A percentile compares a stretch with the other conserved stretches of the same genome.
Evolutionary conservation across 73 alveolate genomes (phyloP).

Genomic region (Halteria grandinella): DNA sequence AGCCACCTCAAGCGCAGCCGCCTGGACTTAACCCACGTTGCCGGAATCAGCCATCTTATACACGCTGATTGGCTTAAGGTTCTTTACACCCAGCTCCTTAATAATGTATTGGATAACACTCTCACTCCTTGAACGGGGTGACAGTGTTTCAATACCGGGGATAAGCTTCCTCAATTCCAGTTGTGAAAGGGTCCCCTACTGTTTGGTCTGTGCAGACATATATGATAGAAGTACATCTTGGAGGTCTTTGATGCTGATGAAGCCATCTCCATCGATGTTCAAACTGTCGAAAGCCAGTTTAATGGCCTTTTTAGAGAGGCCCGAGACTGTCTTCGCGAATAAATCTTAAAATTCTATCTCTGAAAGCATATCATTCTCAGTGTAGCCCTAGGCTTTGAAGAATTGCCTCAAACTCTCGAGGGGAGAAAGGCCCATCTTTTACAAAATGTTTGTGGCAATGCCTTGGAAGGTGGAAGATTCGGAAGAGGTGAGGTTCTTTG

Average conservation of each 20-base stretch:
- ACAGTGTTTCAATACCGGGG: slow-evolving; percentile 32
- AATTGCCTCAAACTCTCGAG: slow-evolving; percentile 10
- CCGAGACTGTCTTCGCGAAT: neutral
- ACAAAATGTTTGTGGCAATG: slow-evolving; percentile 31
- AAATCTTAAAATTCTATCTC: slow-evolving; percentile 7
- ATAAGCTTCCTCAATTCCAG: slow-evolving; percentile 6
- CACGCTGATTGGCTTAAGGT: slow-evolving; percentile 47
- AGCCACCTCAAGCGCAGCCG: neutral
- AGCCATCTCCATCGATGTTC: slow-evolving; percentile 51
- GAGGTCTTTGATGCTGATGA: slow-evolving; percentile 29
- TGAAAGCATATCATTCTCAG: slow-evolving; percentile 4
- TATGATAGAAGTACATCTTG: slow-evolving; percentile 41
- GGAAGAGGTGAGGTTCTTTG: slow-evolving; percentile 35
- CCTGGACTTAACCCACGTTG: slow-evolving; percentile 4
- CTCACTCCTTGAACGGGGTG: slow-evolving; percentile 60
- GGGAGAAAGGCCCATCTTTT: slow-evolving; percentile 26
- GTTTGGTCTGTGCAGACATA: neutral
- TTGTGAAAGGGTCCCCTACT: neutral
- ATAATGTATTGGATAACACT: slow-evolving; percentile 4
- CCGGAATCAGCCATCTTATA: slow-evolving; percentile 55
- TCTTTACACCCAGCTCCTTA: slow-evolving; percentile 1
- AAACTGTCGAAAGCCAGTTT: slow-evolving; percentile 43
- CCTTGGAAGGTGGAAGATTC: slow-evolving; percentile 31
- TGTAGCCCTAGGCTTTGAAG: slow-evolving; percentile 19
- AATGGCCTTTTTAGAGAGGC: neutral